A percentile compares a stretch with the other conserved stretches of the same genome.
Conservation (phyloP, 148 eudicot genomes). For the Rhododendron ferrugineum region DNA sequence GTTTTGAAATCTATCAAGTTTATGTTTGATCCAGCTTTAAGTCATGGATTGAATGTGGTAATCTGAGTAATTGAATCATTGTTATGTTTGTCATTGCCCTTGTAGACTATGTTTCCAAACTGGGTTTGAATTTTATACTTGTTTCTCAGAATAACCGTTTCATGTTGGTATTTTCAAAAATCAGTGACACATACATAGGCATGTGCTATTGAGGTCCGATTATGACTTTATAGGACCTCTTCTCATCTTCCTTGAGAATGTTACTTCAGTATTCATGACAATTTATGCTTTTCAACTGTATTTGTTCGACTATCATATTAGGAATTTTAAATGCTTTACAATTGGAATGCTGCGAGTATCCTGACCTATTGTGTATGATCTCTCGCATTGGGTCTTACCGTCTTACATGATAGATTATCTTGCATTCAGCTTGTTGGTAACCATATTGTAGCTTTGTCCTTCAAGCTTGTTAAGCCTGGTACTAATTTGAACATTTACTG, state of each 20-base stretch:
- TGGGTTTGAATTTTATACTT: neutral
- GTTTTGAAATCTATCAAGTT: neutral
- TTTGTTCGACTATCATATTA: neutral
- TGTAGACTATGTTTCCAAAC: neutral
- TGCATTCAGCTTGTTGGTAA: neutral
- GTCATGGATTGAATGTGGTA: conserved; percentile 9
- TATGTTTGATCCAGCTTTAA: conserved; percentile 5
- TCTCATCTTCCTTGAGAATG: neutral
- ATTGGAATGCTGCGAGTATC: neutral
- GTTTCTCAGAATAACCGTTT: neutral
- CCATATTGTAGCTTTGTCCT: neutral
- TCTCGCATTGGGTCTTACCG: neutral
- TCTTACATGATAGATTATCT: neutral
- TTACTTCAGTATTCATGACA: neutral
- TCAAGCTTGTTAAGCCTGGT: neutral
- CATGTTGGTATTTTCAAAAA: neutral
- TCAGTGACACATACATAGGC: neutral
- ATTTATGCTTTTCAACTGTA: neutral
- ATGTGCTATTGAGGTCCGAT: neutral
- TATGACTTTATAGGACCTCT: neutral
- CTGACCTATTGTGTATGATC: neutral
- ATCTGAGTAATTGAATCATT: neutral
- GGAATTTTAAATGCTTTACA: neutral
- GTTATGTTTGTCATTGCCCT: neutral
- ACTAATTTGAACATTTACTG: neutral